Evolutionary conservation across 805 yeast species (phyloP), one percentile per base, ranked within the genome.

Genomic region (Metschnikowia similis): DNA sequence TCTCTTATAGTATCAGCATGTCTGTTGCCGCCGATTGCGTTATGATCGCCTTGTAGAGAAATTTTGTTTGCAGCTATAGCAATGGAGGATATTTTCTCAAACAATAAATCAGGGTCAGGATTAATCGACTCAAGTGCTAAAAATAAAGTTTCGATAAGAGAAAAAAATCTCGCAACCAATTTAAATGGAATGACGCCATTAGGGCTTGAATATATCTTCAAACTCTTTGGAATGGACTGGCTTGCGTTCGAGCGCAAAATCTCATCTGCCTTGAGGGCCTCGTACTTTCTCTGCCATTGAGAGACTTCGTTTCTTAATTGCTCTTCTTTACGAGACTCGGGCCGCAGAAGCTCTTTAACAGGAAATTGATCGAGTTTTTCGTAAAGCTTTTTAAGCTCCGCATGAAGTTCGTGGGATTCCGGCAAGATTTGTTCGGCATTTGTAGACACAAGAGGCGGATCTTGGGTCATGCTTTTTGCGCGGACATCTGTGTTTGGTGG

Each of bases 1-100:
- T 85, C 84, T 49, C 84, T 80, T 4, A 87, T 73, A 26, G 81
- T 60, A 40, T 73, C 63, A 39, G 82, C 66, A 61, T 72, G 67
- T 6, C 48, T 45, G 28, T 35, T 53, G 27, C 45, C 54, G 21
- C 50, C 45, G 16, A 48, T 41, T 4, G 40, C 48, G 47, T 58
- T 63, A 32, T 52, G 51, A 26, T 59, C 73, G 7, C 70, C 66
- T 27, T 68, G 69, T 5, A 65, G 59, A 1, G 76, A 72, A 37
- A 70, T 63, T 38, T 67, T 70, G 58, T 74, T 76, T 4, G 77
- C 76, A n/a, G 66, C 45, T 6, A 78, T 66, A 4, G 83, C 77
- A 26, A 82, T 66, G 45, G 69, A 64, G 0, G 86, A 76, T 30
- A 81, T 74, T 45, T 75, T 68, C 17, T 78, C 81, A 61, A 84